These are phyloP conservation scores for Echeveria elegans DNA, from an alignment of 164 flowering plant genomes.

Conservation along the genomic window DNA sequence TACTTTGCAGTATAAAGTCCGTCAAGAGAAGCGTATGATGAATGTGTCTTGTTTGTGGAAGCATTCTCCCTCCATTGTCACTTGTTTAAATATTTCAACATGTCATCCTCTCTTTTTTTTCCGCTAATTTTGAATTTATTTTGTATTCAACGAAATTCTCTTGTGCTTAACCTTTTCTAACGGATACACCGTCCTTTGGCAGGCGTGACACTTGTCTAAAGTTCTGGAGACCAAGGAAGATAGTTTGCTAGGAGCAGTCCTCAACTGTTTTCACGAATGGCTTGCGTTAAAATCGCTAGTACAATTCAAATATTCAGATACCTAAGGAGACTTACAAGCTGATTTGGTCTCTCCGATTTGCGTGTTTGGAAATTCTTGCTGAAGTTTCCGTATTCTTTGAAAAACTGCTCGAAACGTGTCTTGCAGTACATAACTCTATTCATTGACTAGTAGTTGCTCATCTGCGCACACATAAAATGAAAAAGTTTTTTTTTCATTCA, in stretches of 20 bases:
- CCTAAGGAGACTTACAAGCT: not conserved
- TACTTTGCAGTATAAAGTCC: too few relatives aligned
- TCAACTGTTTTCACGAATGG: not conserved
- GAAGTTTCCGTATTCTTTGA: constrained; percentile 6
- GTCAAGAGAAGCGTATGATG: constrained; percentile 3
- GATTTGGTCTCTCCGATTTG: not conserved
- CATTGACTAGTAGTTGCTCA: constrained; percentile 8
- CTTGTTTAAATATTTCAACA: too few relatives aligned
- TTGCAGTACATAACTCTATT: constrained; percentile 7
- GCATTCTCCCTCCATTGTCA: constrained; percentile 4
- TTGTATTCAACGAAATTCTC: too few relatives aligned
- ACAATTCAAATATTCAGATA: too few relatives aligned
- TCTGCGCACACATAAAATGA: too few relatives aligned
- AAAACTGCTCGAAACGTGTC: constrained; percentile 5
- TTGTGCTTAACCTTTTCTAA: too few relatives aligned
- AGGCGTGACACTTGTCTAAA: not conserved
- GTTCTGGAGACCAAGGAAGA: constrained; percentile 4
- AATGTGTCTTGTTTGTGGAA: not conserved
- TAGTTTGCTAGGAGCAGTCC: constrained; percentile 8
- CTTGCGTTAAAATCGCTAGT: not conserved
- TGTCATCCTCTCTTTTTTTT: too few relatives aligned
- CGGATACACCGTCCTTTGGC: too few relatives aligned
- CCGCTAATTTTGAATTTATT: too few relatives aligned
- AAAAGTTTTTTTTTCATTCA: not conserved
- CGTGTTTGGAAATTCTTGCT: too few relatives aligned